Evolutionary conservation across 441 rosid species (phyloP).

Genomic region (Pelargonium fulgidum): DNA sequence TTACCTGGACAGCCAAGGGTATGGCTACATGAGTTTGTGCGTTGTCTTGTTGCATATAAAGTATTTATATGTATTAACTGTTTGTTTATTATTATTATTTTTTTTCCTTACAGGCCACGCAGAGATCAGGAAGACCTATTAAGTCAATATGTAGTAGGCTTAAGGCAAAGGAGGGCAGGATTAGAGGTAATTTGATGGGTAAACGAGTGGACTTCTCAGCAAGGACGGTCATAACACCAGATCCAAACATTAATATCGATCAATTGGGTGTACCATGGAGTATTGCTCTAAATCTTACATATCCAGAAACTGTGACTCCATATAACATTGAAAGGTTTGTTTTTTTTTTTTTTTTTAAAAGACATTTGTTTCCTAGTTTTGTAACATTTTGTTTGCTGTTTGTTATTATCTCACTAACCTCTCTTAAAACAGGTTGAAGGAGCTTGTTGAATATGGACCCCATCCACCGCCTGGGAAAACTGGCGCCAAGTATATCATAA

Average conservation of each 20-base stretch:
- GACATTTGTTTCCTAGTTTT: background rate
- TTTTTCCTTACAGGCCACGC: slow-evolving; percentile 67
- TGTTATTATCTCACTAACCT: background rate
- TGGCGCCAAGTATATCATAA: slow-evolving; percentile 92
- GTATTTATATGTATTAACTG: background rate
- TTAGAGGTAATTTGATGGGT: slow-evolving; percentile 98
- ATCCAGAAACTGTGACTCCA: slow-evolving; percentile 96
- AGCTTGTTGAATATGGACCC: slow-evolving; percentile 96
- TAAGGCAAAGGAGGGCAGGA: slow-evolving; percentile 96
- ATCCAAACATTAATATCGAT: slow-evolving; percentile 91
- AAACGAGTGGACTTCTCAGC: slow-evolving; percentile 99
- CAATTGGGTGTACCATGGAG: slow-evolving; percentile 99
- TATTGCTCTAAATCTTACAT: slow-evolving; percentile 91
- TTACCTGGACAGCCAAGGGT: slow-evolving; percentile 99
- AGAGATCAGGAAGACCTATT: slow-evolving; percentile 97
- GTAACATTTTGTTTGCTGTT: background rate
- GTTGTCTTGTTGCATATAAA: background rate
- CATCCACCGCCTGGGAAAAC: slow-evolving; percentile 99
- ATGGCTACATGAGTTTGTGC: slow-evolving; percentile 18
- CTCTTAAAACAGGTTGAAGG: slow-evolving; percentile 58
- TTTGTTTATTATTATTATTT: slow-evolving; percentile 3
- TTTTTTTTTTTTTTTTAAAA: slow-evolving; percentile 14
- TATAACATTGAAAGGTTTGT: slow-evolving; percentile 86
- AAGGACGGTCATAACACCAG: slow-evolving; percentile 93
- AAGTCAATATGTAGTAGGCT: slow-evolving; percentile 97